phyloP scores from a whole-genome alignment of 768 basidiomycete genomes.

The Rhodotorula paludigena region DNA sequence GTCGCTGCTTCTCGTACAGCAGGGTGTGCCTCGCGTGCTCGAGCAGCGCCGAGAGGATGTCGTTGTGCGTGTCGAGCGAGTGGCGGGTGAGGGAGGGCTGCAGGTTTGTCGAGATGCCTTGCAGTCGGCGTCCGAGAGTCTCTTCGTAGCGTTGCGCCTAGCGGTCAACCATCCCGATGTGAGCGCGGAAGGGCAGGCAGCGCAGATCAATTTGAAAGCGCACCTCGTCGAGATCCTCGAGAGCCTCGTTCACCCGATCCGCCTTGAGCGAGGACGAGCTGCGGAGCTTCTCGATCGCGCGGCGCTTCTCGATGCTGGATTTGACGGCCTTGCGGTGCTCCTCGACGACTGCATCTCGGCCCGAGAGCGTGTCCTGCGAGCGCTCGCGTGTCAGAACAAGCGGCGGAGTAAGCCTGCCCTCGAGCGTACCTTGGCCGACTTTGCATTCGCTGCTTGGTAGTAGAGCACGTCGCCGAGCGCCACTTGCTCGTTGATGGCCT shows the following conservation, averaged over 20 bases:
- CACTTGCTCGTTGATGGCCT: slow-evolving; percentile 86
- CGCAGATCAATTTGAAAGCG: no score
- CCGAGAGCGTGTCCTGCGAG: slow-evolving; percentile 67
- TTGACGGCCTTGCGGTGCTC: slow-evolving; percentile 93
- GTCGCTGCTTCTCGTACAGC: slow-evolving; percentile 81
- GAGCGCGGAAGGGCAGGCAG: no score
- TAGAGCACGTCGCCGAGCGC: slow-evolving; percentile 92
- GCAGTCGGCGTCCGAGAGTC: slow-evolving; percentile 72
- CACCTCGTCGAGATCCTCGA: slow-evolving; percentile 91
- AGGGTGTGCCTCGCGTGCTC: slow-evolving; percentile 89
- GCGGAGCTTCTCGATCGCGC: slow-evolving; percentile 83
- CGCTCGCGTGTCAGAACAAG: background rate
- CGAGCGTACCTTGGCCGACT: slow-evolving; percentile 75
- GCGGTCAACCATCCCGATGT: no score
- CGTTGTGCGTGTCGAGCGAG: slow-evolving; percentile 80
- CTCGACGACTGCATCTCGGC: slow-evolving; percentile 83
- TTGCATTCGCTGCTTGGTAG: slow-evolving; percentile 95
- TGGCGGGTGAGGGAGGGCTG: slow-evolving; percentile 80
- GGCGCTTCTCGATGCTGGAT: slow-evolving; percentile 81
- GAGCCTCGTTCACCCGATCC: slow-evolving; percentile 79
- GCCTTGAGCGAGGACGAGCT: slow-evolving; percentile 71
- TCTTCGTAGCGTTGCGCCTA: slow-evolving; percentile 89
- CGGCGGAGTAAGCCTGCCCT: no score
- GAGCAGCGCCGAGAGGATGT: slow-evolving; percentile 79
- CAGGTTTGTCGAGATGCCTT: slow-evolving; percentile 89